A percentile compares a stretch with the other conserved stretches of the same genome.
phyloP scores from a whole-genome alignment of 179 eudicot species.

The Corrigiola litoralis region DNA sequence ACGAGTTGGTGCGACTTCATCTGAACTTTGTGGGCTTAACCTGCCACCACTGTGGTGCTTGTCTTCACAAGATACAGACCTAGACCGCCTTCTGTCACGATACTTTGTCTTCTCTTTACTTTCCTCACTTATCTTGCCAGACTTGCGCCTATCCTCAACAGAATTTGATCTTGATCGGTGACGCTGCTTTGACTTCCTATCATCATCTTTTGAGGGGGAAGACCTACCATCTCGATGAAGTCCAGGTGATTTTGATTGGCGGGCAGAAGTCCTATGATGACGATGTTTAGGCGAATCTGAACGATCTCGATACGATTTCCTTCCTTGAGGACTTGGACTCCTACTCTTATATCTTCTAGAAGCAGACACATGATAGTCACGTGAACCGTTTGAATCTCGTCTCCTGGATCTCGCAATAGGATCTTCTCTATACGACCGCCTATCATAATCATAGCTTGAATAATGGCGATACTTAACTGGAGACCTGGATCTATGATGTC shows the following conservation, averaged over 20 bases:
- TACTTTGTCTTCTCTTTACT: slow-evolving; percentile 20
- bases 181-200: slow-evolving; percentile 42
- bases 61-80: slow-evolving; percentile 50
- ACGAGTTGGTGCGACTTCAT: slow-evolving; percentile 40
- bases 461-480: slow-evolving; percentile 74
- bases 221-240: slow-evolving; percentile 45
- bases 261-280: slow-evolving; percentile 44
- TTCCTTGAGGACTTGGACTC: slow-evolving; percentile 67
- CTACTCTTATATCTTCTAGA: slow-evolving; percentile 78
- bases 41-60: slow-evolving; percentile 34
- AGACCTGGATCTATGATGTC: slow-evolving; percentile 70
- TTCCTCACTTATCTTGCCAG: slow-evolving; percentile 24
- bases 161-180: slow-evolving; percentile 74
- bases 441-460: slow-evolving; percentile 65
- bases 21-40: slow-evolving; percentile 44
- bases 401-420: slow-evolving; percentile 49
- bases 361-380: slow-evolving; percentile 53
- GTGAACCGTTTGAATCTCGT: slow-evolving; percentile 51
- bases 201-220: slow-evolving; percentile 54
- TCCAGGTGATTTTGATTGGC: slow-evolving; percentile 64
- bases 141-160: slow-evolving; percentile 28
- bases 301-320: slow-evolving; percentile 58
- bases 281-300: slow-evolving; percentile 62
- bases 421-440: slow-evolving; percentile 63
- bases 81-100: slow-evolving; percentile 38